Evolutionary conservation across 441 rosid species (phyloP).

Genomic region (Breynia disticha): DNA sequence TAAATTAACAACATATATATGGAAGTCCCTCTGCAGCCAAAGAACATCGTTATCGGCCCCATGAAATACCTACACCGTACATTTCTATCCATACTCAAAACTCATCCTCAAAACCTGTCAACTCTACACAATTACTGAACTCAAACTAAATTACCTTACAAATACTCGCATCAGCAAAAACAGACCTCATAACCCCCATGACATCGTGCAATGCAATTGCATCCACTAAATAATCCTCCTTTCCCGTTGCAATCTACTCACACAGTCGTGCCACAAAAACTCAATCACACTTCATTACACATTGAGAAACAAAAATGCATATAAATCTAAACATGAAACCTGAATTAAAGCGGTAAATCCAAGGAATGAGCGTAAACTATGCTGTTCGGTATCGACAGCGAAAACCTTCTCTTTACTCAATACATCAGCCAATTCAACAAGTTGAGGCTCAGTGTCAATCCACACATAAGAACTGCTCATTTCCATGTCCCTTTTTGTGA

Average conservation of each 20-base stretch:
- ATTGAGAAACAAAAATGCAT: not conserved
- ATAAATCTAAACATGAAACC: slow-evolving; percentile 23
- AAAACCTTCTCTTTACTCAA: slow-evolving; percentile 48
- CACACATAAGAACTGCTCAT: slow-evolving; percentile 49
- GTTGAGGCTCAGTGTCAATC: slow-evolving; percentile 53
- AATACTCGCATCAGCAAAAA: slow-evolving; percentile 63
- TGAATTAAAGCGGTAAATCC: slow-evolving; percentile 91
- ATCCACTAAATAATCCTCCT: slow-evolving; percentile 72
- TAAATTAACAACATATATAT: slow-evolving; percentile 80
- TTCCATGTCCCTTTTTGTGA: slow-evolving; percentile 21
- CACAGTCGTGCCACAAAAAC: not conserved
- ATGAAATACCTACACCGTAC: slow-evolving; percentile 66
- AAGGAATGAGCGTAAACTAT: slow-evolving; percentile 67
- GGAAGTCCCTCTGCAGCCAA: slow-evolving; percentile 97
- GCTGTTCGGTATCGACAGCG: slow-evolving; percentile 91
- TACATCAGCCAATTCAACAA: slow-evolving; percentile 50
- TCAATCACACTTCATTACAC: not conserved
- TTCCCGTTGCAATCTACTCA: slow-evolving; percentile 58
- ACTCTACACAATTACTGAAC: not conserved
- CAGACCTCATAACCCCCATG: slow-evolving; percentile 58
- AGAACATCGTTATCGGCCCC: slow-evolving; percentile 93
- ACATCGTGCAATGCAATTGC: slow-evolving; percentile 67
- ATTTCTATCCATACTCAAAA: not conserved
- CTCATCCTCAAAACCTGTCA: not conserved
- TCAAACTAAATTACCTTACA: slow-evolving; percentile 51